Conservation (phyloP, 2,329 filamentous ascomycete species). For the Hortaea werneckii region DNA sequence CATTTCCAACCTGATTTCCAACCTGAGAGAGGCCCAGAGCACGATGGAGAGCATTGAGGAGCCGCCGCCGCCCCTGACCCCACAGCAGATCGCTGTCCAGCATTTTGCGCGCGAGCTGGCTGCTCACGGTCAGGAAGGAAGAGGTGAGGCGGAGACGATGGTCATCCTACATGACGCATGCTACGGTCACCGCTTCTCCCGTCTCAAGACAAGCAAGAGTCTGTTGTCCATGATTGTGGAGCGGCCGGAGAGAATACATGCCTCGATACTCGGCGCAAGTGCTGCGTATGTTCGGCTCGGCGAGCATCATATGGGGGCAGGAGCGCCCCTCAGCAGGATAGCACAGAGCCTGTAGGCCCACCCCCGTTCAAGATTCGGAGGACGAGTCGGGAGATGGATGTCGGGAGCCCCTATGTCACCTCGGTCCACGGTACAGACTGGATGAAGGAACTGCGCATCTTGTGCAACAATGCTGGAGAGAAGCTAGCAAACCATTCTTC, state of each 20-base stretch:
- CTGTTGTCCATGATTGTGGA: conserved; percentile 78
- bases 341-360: conserved; percentile 43
- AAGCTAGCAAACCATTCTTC: conserved; percentile 68
- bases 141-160: conserved; percentile 49
- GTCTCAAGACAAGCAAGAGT: conserved; percentile 64
- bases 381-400: conserved; percentile 58
- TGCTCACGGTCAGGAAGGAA: conserved; percentile 36
- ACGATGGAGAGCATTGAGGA: conserved; percentile 25
- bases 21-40: conserved; percentile 23
- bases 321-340: conserved; percentile 55
- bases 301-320: conserved; percentile 63
- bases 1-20: conserved; percentile 24
- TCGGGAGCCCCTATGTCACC: conserved; percentile 69
- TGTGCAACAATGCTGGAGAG: conserved; percentile 72
- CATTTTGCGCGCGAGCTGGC: conserved; percentile 63
- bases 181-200: conserved; percentile 85
- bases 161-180: conserved; percentile 88
- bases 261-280: conserved; percentile 70
- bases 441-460: conserved; percentile 82
- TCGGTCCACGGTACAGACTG: conserved; percentile 84
- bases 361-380: conserved; percentile 73
- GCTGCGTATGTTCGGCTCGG: conserved; percentile 87
- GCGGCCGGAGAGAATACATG: conserved; percentile 80
- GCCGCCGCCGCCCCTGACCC: conserved; percentile 13
- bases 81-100: conserved; percentile 28